Evolutionary conservation across 2,329 filamentous ascomycete genomes (phyloP), one percentile per base, ranked within the genome.

Genomic region (Periconia sp.): DNA sequence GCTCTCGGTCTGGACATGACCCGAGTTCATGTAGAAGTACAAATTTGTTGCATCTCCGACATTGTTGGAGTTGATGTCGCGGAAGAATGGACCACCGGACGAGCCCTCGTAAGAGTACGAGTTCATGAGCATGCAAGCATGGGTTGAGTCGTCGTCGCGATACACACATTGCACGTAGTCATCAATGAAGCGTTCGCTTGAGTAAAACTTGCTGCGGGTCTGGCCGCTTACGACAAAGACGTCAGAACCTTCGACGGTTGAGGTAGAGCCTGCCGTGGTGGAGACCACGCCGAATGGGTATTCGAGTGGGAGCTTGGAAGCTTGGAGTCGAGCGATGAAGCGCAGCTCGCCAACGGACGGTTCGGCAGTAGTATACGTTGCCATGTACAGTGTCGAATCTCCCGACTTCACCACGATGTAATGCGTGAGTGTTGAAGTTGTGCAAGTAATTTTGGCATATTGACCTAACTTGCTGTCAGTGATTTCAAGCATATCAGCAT

Each of bases 201-300:
- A 85, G 70, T 85, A 88, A 73, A 87, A 88, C 65, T 88, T 88
- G 67, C 80, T 83, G 26, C 84, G 78, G 0, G 84, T 87, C 62
- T 87, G 72, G 16, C 82, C 80, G 50, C 73, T 68, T 31, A 87
- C 81, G 7, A 83, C 46, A 57, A 79, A 87, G 6, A 73, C 69
- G 36, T 73, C 71, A 1, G 61, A 66, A 2, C 69, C 84, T 61
- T 87, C 84, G 37, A 87, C 73, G 2, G 78, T 73, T 8, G 71
- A 73, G 21, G 76, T 76, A 19, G 61, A 66, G 21, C 75, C 77
- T 2, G 68, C 69, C 0, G 81, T 86, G 17, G 75, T 82, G 0
- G 83, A 85, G 4, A 73, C 80, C 3, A 54, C 47, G 21, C 69
- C 69, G 26, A 68, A 71, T 3, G 69, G 69, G 40, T 68, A 65